Base-by-base conservation (phyloP, 2,329 filamentous ascomycete species). In the Ceratocystis huliohia region DNA sequence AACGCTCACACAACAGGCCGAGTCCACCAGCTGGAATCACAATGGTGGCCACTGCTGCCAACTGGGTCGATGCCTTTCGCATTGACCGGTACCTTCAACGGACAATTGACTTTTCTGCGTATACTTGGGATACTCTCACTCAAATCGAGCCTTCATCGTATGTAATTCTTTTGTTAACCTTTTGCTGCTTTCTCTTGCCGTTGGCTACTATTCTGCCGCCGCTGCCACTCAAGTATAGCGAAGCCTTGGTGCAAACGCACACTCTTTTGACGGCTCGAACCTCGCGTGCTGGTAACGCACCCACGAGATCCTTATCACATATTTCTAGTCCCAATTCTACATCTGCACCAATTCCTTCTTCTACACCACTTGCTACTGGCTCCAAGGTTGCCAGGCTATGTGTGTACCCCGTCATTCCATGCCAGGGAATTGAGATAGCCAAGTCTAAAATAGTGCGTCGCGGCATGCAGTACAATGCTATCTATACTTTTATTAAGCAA, bases 341-440 rank as follows among this genome's bases (percentile, higher is more conserved):
- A 22, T 13, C 33, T 8, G 37, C 53, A n/a, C n/a, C 33, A 0
- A 5, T 20, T 15, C 44, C 20, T 20, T 30, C 61, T 20, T 13
- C 61, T 20, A 25, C 20, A n/a, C 25, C 25, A 17, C 17, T 63
- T 6, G 66, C 71, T 5, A 69, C 66, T 22, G 73, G 82, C 64
- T 75, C 90, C 74, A 88, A 88, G 66, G 61, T 68, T n/a, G 66
- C 41, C 13, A 57, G 64, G 20, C 78, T 96, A 64, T 87, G 86
- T 76, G 82, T 91, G 68, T 93, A 94, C 74, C 91, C 92, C 0
- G 77, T 96, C 74, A 93, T 95, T 76, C 90, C 88, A 66, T 96
- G 91, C 74, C 79, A 78, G 66, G 88, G 88, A 33, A 84, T 96
- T 65, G 89, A 94, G 75, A 75, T 96, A 61, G 76, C 82, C 64